Percentiles rank a stretch among this genome's conserved stretches.
phyloP scores from a whole-genome alignment of 352 stramenopile genomes.

The Paralagenidium karlingii region DNA sequence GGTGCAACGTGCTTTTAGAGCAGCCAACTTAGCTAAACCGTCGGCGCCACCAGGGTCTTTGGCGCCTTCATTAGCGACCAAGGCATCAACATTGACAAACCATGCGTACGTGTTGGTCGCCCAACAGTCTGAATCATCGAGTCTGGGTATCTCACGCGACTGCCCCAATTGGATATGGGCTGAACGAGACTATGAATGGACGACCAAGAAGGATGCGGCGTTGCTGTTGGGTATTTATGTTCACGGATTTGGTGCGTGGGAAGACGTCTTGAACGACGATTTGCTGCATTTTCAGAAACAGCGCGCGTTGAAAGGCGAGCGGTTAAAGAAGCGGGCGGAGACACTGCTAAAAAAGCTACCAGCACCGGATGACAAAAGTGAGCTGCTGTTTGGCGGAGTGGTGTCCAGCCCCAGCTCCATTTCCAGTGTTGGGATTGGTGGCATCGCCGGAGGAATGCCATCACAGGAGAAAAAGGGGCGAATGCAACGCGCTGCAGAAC shows the following conservation, averaged over 20 bases:
- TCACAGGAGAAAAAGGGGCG: slow-evolving; percentile 37
- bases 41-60: not conserved
- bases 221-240: slow-evolving; percentile 74
- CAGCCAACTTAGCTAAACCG: slow-evolving; percentile 19
- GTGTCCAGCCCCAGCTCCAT: not conserved
- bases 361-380: slow-evolving; percentile 32
- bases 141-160: slow-evolving; percentile 49
- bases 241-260: slow-evolving; percentile 75
- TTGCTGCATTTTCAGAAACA: slow-evolving; percentile 69
- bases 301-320: slow-evolving; percentile 67
- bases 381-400: slow-evolving; percentile 20
- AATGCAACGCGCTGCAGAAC: slow-evolving; percentile 53
- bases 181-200: slow-evolving; percentile 78
- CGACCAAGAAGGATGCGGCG: slow-evolving; percentile 57
- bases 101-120: slow-evolving; percentile 62
- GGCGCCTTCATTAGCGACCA: not conserved
- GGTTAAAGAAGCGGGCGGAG: slow-evolving; percentile 73
- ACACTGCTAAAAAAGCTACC: slow-evolving; percentile 68
- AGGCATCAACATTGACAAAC: slow-evolving; percentile 7
- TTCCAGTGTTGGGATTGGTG: too few relatives aligned
- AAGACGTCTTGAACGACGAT: slow-evolving; percentile 78
- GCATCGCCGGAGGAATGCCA: slow-evolving; percentile 15
- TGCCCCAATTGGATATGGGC: slow-evolving; percentile 49
- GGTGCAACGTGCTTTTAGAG: slow-evolving; percentile 57
- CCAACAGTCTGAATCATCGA: slow-evolving; percentile 33